phyloP scores from a whole-genome alignment of 2,329 filamentous ascomycete species.

The Xylaria sp. region DNA sequence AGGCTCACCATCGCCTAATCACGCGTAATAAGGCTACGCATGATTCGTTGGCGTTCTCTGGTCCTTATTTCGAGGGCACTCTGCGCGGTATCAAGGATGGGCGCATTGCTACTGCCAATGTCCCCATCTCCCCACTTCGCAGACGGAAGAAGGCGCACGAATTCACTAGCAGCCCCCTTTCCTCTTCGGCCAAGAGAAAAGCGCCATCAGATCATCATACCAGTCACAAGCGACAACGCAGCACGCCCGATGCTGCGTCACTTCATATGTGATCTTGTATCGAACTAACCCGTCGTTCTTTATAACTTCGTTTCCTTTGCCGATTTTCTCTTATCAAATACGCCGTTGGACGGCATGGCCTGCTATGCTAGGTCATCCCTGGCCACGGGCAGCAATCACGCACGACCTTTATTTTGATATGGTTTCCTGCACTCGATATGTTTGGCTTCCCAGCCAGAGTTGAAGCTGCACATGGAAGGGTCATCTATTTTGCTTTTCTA shows the following conservation, averaged over 20 bases:
- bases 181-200: conserved; percentile 50
- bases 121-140: conserved; percentile 63
- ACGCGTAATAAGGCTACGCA: conserved; percentile 55
- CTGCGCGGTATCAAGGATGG: conserved; percentile 60
- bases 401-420: neutral
- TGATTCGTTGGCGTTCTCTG: conserved; percentile 58
- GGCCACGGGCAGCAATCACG: conserved; percentile 16
- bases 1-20: conserved; percentile 57
- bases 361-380: conserved; percentile 15
- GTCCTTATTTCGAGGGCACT: conserved; percentile 55
- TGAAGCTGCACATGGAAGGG: neutral
- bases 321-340: conserved; percentile 5
- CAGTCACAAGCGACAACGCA: conserved; percentile 53
- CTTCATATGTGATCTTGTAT: conserved; percentile 38
- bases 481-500: neutral
- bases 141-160: conserved; percentile 50
- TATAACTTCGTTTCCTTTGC: neutral
- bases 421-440: conserved; percentile 6
- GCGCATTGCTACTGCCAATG: conserved; percentile 59
- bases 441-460: neutral
- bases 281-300: neutral
- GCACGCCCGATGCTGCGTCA: conserved; percentile 52
- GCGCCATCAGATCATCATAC: conserved; percentile 40
- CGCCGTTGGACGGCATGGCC: conserved; percentile 22
- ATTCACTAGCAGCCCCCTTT: conserved; percentile 45